phyloP scores from a whole-genome alignment of 306 rosid genomes.

The Inga laurina region DNA sequence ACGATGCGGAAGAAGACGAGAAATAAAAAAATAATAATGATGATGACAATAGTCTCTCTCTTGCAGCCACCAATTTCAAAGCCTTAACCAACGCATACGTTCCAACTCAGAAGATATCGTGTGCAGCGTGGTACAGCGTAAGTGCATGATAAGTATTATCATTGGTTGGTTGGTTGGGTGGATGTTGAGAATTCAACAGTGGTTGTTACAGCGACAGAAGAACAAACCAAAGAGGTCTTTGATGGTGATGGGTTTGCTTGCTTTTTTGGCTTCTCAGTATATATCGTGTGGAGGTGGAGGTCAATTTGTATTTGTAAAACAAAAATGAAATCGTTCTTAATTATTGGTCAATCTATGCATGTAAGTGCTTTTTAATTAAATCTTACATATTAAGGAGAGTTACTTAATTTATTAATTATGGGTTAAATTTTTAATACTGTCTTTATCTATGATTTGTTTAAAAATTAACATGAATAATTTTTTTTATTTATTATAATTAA shows the following conservation, averaged over 20 bases:
- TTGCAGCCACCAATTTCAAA: slow-evolving; percentile 37
- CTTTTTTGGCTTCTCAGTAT: background rate
- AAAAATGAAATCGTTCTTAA: background rate
- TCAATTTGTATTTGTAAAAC: background rate
- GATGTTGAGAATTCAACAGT: slow-evolving; percentile 44
- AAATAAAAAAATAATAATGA: background rate
- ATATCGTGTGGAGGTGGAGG: background rate
- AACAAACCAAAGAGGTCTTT: slow-evolving; percentile 46
- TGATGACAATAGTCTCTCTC: background rate
- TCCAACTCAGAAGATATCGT: background rate
- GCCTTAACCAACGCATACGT: slow-evolving; percentile 48
- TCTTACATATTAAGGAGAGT: too few species aligned
- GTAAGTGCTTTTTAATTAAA: background rate
- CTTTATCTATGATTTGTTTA: too few species aligned
- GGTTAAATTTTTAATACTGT: too few species aligned
- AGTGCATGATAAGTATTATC: background rate
- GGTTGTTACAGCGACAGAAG: slow-evolving; percentile 55
- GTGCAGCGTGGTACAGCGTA: slow-evolving; percentile 22
- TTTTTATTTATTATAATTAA: too few species aligned
- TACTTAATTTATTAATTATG: too few species aligned
- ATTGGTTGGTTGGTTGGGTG: slow-evolving; percentile 38
- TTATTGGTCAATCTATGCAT: slow-evolving; percentile 7
- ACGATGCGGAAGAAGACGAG: slow-evolving; percentile 5
- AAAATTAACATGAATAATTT: too few species aligned
- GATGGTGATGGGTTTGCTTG: slow-evolving; percentile 32